phyloP scores from a whole-genome alignment of 2,329 filamentous ascomycete species.

The Fusarium haematococcum region DNA sequence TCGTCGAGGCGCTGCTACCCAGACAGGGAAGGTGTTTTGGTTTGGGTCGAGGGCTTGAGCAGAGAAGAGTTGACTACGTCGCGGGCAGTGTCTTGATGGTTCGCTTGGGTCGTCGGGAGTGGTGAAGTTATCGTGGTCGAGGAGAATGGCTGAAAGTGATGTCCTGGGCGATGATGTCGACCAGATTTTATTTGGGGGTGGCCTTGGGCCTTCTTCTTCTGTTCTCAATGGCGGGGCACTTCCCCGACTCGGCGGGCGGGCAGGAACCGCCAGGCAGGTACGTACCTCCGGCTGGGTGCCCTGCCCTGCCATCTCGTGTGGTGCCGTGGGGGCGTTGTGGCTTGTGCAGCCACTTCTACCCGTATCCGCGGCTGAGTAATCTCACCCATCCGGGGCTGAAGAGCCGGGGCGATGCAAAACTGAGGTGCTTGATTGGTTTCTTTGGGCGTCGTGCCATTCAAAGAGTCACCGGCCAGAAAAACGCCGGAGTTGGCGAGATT shows the following conservation, averaged over 20 bases:
- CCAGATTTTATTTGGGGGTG: constrained; percentile 42
- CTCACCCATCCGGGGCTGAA: not conserved
- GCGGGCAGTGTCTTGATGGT: not conserved
- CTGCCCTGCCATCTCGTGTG: not conserved
- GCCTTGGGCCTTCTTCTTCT: constrained; percentile 4
- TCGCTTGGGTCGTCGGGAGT: not conserved
- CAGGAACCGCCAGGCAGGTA: not conserved
- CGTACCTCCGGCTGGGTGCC: constrained; percentile 1
- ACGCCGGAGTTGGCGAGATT: not conserved
- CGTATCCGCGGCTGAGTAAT: constrained; percentile 33
- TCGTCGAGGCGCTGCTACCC: not conserved
- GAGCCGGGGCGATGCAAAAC: constrained; percentile 7
- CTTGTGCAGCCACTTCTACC: constrained; percentile 14
- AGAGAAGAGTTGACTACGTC: not conserved
- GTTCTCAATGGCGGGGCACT: constrained; percentile 41
- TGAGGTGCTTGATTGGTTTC: constrained; percentile 22
- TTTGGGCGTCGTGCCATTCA: not conserved
- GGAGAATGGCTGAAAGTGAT: constrained; percentile 9
- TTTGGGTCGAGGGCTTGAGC: not conserved
- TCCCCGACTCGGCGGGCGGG: not conserved
- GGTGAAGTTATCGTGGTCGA: not conserved
- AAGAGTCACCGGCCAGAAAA: constrained; percentile 31
- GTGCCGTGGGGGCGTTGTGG: constrained; percentile 19
- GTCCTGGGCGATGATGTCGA: constrained; percentile 31
- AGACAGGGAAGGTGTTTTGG: not conserved